Percentiles rank a stretch among this genome's conserved stretches.
Conservation (phyloP, 2,329 filamentous ascomycete genomes). For the Cladophialophora immunda region DNA sequence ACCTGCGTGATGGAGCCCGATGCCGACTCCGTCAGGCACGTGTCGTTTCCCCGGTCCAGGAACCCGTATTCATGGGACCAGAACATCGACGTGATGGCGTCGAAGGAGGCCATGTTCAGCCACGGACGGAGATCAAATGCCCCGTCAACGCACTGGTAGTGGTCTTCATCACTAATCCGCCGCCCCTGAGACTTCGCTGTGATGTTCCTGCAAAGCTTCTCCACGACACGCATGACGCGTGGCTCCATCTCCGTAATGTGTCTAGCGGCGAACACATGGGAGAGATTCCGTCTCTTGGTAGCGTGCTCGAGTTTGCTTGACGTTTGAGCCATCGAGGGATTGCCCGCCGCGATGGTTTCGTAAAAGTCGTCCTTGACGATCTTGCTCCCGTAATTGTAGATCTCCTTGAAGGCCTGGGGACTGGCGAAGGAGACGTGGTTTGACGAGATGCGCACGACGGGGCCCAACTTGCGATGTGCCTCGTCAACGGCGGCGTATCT, state of each 20-base stretch:
- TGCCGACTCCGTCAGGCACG: background rate
- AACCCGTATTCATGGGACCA: slow-evolving; percentile 23
- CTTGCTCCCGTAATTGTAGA: slow-evolving; percentile 44
- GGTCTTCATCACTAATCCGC: slow-evolving; percentile 10
- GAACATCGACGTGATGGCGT: slow-evolving; percentile 34
- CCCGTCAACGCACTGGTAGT: slow-evolving; percentile 21
- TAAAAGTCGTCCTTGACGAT: slow-evolving; percentile 38
- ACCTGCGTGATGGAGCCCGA: slow-evolving; percentile 1
- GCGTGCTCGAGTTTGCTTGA: slow-evolving; percentile 18
- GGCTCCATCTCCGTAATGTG: slow-evolving; percentile 32
- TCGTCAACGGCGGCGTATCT: slow-evolving; percentile 15
- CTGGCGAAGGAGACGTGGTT: slow-evolving; percentile 43
- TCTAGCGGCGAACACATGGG: slow-evolving; percentile 30
- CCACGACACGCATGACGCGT: slow-evolving; percentile 18
- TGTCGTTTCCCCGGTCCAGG: slow-evolving; percentile 16
- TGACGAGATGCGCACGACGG: slow-evolving; percentile 16
- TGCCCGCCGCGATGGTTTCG: slow-evolving; percentile 17
- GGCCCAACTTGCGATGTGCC: slow-evolving; percentile 19
- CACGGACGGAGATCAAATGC: slow-evolving; percentile 36
- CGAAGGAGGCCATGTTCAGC: slow-evolving; percentile 38
- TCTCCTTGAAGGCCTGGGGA: slow-evolving; percentile 46
- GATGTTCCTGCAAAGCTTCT: slow-evolving; percentile 5
- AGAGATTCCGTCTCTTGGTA: slow-evolving; percentile 20
- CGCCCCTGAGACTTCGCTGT: background rate
- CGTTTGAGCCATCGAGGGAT: slow-evolving; percentile 24